phyloP scores from a whole-genome alignment of 2,329 filamentous ascomycete species.

The Fonsecaea erecta region DNA sequence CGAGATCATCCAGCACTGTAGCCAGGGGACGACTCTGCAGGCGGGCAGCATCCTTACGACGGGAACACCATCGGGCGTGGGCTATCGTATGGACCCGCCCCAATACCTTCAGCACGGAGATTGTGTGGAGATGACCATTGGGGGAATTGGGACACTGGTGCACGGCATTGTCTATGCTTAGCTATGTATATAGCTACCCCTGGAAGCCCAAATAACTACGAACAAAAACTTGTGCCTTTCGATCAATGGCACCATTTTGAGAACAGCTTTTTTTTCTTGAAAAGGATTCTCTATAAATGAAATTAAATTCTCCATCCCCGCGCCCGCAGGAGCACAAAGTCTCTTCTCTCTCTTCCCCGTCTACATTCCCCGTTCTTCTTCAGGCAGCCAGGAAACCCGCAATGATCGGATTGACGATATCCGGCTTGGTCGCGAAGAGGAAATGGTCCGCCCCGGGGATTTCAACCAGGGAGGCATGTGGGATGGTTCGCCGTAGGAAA shows the following conservation, averaged over 20 bases:
- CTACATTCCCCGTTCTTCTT: background rate
- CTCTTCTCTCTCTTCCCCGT: background rate
- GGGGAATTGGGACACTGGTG: background rate
- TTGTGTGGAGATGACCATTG: background rate
- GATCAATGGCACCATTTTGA: no score
- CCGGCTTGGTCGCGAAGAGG: background rate
- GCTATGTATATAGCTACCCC: no score
- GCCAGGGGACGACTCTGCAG: constrained; percentile 45
- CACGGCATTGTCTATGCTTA: background rate
- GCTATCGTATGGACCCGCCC: constrained; percentile 32
- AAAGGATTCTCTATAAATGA: background rate
- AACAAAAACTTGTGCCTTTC: no score
- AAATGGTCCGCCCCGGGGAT: constrained; percentile 4
- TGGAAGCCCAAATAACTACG: background rate
- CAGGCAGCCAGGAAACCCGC: background rate
- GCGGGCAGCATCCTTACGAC: constrained; percentile 47
- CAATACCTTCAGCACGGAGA: background rate
- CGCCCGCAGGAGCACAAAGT: background rate
- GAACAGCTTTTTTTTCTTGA: no score
- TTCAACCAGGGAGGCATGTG: background rate
- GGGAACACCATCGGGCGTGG: constrained; percentile 50
- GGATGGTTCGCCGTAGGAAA: background rate
- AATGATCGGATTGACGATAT: background rate
- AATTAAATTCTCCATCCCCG: background rate
- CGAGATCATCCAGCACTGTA: constrained; percentile 44